phyloP scores from a whole-genome alignment of 805 yeast species.

The Blastobotrys mokoenaii region DNA sequence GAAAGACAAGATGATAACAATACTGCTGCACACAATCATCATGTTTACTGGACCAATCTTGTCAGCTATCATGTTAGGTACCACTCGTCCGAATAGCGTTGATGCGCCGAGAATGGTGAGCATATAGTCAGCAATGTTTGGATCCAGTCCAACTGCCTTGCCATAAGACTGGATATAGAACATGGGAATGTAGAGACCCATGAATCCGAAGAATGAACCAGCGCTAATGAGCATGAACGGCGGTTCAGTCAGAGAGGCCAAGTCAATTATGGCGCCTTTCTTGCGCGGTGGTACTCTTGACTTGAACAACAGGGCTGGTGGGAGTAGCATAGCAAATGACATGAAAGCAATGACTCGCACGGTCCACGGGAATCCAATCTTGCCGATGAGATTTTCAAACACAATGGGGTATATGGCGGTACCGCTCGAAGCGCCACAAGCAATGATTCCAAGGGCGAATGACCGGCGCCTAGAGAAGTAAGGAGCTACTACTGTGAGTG shows the following conservation, averaged over 20 bases:
- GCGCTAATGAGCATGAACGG: constrained; percentile 19
- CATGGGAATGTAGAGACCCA: constrained; percentile 28
- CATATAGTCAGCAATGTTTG: constrained; percentile 19
- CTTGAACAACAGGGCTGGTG: constrained; percentile 20
- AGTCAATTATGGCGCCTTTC: constrained; percentile 16
- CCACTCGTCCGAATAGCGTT: constrained; percentile 42
- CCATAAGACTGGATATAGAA: constrained; percentile 30
- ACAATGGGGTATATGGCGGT: constrained; percentile 42
- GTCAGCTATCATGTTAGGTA: constrained; percentile 41
- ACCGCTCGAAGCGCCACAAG: constrained; percentile 46
- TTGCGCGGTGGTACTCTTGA: constrained; percentile 26
- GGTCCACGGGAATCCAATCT: constrained; percentile 46
- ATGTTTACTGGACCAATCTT: constrained; percentile 38
- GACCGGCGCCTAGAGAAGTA: constrained; percentile 39
- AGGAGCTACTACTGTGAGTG: constrained; percentile 37
- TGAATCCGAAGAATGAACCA: constrained; percentile 22
- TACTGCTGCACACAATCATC: constrained; percentile 25
- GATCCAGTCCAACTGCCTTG: constrained; percentile 15
- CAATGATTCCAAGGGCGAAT: constrained; percentile 38
- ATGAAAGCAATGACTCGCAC: constrained; percentile 39
- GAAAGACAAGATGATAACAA: constrained; percentile 26
- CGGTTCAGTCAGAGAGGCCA: constrained; percentile 21
- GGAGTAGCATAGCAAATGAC: constrained; percentile 23
- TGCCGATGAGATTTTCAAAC: constrained; percentile 33
- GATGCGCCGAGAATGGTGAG: constrained; percentile 30